Evolutionary conservation across 2,329 filamentous ascomycete species (phyloP).

Genomic region (Neopestalotiopsis sp.): DNA sequence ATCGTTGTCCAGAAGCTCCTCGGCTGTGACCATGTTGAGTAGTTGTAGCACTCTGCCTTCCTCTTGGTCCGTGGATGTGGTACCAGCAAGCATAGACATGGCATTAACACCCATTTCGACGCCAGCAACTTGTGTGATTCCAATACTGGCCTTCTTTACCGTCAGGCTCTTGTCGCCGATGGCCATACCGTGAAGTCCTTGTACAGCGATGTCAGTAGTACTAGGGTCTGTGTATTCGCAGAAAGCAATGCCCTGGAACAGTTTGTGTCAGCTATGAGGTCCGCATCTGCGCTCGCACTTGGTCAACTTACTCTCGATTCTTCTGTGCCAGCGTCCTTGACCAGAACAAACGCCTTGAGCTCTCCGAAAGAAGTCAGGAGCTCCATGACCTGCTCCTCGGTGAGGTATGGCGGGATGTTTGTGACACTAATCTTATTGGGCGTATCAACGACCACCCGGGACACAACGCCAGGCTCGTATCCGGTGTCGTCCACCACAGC

Average conservation of each 20-base stretch:
- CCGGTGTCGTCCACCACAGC: conserved; percentile 74
- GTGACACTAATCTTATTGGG: conserved; percentile 94
- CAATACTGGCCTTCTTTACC: conserved; percentile 88
- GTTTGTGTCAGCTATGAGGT: not conserved
- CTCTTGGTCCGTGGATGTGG: conserved; percentile 78
- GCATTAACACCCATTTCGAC: conserved; percentile 96
- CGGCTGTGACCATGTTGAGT: conserved; percentile 97
- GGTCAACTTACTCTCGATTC: conserved; percentile 75
- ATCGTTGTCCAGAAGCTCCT: conserved; percentile 91
- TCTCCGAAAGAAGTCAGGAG: conserved; percentile 90
- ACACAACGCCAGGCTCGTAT: conserved; percentile 77
- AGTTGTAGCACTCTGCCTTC: conserved; percentile 86
- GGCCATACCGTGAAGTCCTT: conserved; percentile 91
- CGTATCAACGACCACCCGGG: conserved; percentile 84
- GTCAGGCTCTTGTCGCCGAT: conserved; percentile 86
- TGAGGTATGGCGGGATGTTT: conserved; percentile 86
- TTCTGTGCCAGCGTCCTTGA: conserved; percentile 83
- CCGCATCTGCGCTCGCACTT: not conserved
- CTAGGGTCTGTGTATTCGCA: conserved; percentile 86
- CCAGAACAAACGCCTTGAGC: conserved; percentile 88
- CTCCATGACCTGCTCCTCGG: conserved; percentile 90
- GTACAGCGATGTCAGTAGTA: conserved; percentile 83
- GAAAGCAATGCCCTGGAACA: conserved; percentile 83
- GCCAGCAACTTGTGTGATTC: conserved; percentile 88
- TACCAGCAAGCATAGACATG: conserved; percentile 96